Evolutionary conservation across 106 monocot genomes (phyloP), one percentile per base, ranked within the genome.

Genomic region (Xerophyta viscosa): DNA sequence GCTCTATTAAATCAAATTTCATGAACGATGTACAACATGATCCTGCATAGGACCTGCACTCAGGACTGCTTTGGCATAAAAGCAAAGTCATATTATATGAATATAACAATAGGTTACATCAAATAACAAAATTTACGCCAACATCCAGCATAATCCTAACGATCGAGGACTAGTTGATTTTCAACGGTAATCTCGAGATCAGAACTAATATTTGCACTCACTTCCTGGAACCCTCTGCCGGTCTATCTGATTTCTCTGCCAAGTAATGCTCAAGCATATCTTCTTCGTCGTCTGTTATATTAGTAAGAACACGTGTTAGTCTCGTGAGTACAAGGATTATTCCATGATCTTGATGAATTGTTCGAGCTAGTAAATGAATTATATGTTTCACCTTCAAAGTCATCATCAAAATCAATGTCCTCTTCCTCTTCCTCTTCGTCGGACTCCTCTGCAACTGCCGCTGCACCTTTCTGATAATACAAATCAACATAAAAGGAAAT

Each of bases 241-340:
- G 39, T 44, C 73, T 70, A 11, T 70, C 78, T 18, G 83, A 73
- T 24, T 62, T 76, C 24, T 84, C 74, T 10, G 94, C 82, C 53
- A 89, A 77, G 71, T 82, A 96, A 66, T 96, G 96, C 58, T 96
- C 96, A 56, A 96, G 89, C 96, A 96, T 96, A 52, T 96, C 89
- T 29, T 96, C 96, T 67, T 96, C 94, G 28, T 94, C 87, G 55
- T 84, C 83, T 86, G 73, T 61, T 69, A 57, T 39, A 39, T 8
- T 39, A 3, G 39, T 39, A 1, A 39, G 39, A 2, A 39, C 1
- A 39, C 10, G 15, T 2, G 15, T 3, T 12, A 12, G 2, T 2
- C 10, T 39, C 6, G 39, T 39, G 15, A 2, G 1, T 39, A 12
- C 15, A 12, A 1, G 6, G 6, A 39, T 2, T 12, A 15, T 39